These are phyloP conservation scores for Bacterosira constricta DNA, from an alignment of 108 stramenopile species.

Conservation along the genomic window DNA sequence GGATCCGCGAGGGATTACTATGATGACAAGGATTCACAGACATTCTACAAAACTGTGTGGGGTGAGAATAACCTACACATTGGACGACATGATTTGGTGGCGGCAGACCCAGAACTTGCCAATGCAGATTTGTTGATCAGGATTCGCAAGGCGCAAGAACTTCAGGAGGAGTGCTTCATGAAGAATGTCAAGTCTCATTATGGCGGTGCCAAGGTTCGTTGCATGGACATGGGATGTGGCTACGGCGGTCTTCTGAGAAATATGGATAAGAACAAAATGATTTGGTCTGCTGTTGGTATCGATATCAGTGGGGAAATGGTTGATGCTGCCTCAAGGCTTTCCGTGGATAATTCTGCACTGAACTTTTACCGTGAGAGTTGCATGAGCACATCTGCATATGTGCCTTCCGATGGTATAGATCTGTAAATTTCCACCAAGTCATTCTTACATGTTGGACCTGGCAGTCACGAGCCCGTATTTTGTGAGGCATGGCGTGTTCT, in stretches of 20 bases:
- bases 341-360: conserved; percentile 12
- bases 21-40: conserved; percentile 55
- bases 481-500: conserved; percentile 51
- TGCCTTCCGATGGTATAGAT: conserved; percentile 43
- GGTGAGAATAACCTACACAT: conserved; percentile 52
- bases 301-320: conserved; percentile 50
- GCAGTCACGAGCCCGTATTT: conserved; percentile 39
- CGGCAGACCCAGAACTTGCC: conserved; percentile 21
- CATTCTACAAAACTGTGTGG: conserved; percentile 55
- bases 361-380: conserved; percentile 48
- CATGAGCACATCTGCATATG: conserved; percentile 38
- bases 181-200: conserved; percentile 25
- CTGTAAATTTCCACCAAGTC: conserved; percentile 47
- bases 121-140: conserved; percentile 13
- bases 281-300: conserved; percentile 50
- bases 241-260: conserved; percentile 52
- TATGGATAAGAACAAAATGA: conserved; percentile 32
- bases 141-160: conserved; percentile 40
- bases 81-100: conserved; percentile 50
- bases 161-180: conserved; percentile 43
- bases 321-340: conserved; percentile 31
- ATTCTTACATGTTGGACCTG: conserved; percentile 54
- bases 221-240: conserved; percentile 54
- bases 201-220: conserved; percentile 27
- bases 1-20: conserved; percentile 50